Evolutionary conservation across 768 basidiomycete species (phyloP).

Genomic region (Russula lepida): DNA sequence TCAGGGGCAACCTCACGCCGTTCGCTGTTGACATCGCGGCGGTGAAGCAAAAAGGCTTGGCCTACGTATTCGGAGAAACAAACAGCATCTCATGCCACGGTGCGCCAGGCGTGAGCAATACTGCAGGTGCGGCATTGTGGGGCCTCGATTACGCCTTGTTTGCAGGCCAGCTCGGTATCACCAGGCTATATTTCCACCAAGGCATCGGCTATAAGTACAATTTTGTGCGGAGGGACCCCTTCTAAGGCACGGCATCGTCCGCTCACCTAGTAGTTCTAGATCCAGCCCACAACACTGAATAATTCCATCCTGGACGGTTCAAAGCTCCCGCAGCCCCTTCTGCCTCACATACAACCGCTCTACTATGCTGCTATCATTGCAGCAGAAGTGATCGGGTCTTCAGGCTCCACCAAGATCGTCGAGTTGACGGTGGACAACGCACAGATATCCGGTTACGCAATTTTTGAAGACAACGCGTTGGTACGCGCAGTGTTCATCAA

Average conservation of each 20-base stretch:
- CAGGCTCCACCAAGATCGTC: constrained; percentile 33
- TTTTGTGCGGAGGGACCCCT: constrained; percentile 31
- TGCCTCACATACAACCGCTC: constrained; percentile 54
- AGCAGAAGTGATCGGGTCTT: constrained; percentile 46
- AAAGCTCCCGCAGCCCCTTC: constrained; percentile 38
- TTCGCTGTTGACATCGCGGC: constrained; percentile 49
- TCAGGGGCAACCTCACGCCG: constrained; percentile 40
- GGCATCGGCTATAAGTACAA: constrained; percentile 69
- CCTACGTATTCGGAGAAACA: constrained; percentile 45
- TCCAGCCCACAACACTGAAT: constrained; percentile 54
- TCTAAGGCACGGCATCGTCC: neutral
- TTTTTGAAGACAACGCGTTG: constrained; percentile 41
- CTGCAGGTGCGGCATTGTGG: constrained; percentile 65
- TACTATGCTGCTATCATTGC: constrained; percentile 60
- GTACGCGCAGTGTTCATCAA: constrained; percentile 52
- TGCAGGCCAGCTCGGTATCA: constrained; percentile 47
- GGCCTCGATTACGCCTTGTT: constrained; percentile 56
- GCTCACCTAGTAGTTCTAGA: constrained; percentile 32
- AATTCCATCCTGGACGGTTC: constrained; percentile 50
- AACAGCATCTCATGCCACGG: constrained; percentile 35
- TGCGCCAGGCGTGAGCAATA: constrained; percentile 52
- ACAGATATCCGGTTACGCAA: constrained; percentile 51
- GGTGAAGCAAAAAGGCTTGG: constrained; percentile 36
- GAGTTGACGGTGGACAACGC: constrained; percentile 44
- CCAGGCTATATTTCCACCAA: constrained; percentile 52